Base-by-base conservation (phyloP, 2,329 filamentous ascomycete species). In the Helicocarpus griseus region DNA sequence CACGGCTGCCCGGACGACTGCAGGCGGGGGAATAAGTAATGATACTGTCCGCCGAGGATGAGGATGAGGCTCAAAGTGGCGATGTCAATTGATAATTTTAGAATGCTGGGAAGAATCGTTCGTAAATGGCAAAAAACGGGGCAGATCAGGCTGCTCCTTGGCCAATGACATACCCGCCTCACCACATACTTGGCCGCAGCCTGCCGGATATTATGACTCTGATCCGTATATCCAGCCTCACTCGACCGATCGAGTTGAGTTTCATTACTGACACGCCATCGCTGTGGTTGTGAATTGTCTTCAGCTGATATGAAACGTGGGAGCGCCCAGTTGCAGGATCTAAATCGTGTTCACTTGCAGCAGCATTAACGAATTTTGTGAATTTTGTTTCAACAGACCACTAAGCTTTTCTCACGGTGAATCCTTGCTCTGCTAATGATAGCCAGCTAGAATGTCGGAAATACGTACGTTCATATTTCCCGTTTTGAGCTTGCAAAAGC, bases 401-500 rank as follows among this genome's bases (percentile, higher is more conserved):
- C 29, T 7, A 31, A 31, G 29, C 13, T 31, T 13, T 31, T 31
- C 29, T 31, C 29, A 31, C 7, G 29, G 13, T 31, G 7, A 31
- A 31, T 3, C 7, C 2, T 13, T 31, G 29, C 7, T n/a, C 36
- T n/a, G 13, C 13, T 39, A 39, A 19, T 39, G 8, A 11, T 17
- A 11, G 2, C n/a, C n/a, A n/a, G 26, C 11, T 9, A 33, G 2
- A 33, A 48, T 49, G 47, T 39, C 47, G 4, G 36, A 49, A 40
- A 21, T 31, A 28, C 22, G 47, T 49, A 49, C 24, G 38, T 2
- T 19, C 19, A 17, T 11, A 17, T 40, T 26, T 4, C 4, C 9
- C 24, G 6, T n/a, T 17, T 8, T 38, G 14, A 41, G 9, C 26
- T 31, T 17, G 19, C 24, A 38, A 24, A 70, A 73, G 33, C 61